Conservation (phyloP, 1,284 basidiomycete species). For the Ceratobasidium sp. region DNA sequence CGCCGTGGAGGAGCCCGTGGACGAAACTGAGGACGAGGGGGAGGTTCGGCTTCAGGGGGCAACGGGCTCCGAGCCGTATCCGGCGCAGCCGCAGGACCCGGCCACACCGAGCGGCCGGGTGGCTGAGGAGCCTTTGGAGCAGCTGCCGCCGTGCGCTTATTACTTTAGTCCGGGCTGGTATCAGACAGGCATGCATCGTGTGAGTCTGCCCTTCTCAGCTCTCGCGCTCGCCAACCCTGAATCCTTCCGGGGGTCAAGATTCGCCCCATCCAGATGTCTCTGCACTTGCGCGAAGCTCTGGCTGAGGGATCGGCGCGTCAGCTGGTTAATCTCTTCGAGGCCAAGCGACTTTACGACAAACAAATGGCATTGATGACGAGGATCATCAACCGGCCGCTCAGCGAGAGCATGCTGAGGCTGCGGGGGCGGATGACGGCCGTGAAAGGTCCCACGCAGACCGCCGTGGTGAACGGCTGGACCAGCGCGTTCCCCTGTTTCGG, state of each 20-base stretch:
- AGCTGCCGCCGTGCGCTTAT: constrained; percentile 4
- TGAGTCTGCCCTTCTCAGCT: not conserved
- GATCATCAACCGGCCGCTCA: constrained; percentile 3
- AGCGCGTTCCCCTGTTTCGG: constrained; percentile 33
- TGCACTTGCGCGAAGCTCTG: constrained; percentile 12
- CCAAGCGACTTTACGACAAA: constrained; percentile 20
- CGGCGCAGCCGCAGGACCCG: not conserved
- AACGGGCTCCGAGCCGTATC: not conserved
- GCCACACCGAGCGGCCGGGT: not conserved
- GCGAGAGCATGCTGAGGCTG: not conserved
- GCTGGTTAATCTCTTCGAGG: constrained; percentile 5
- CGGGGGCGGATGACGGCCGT: constrained; percentile 8
- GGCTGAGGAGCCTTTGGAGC: not conserved
- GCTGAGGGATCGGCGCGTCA: not conserved
- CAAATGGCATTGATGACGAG: not conserved
- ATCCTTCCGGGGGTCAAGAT: not conserved
- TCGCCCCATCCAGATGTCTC: constrained; percentile 2
- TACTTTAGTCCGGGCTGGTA: constrained; percentile 13
- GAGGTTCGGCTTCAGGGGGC: not conserved
- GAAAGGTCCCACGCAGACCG: not conserved
- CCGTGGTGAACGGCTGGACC: constrained; percentile 8
- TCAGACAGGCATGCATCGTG: constrained; percentile 30
- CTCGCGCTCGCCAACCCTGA: not conserved
- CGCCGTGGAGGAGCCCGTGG: not conserved
- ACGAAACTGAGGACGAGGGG: not conserved